Evolutionary conservation across 208 protist species (phyloP), one percentile per base, ranked within the genome.

Genomic region (Wallacemonas collosoma): DNA sequence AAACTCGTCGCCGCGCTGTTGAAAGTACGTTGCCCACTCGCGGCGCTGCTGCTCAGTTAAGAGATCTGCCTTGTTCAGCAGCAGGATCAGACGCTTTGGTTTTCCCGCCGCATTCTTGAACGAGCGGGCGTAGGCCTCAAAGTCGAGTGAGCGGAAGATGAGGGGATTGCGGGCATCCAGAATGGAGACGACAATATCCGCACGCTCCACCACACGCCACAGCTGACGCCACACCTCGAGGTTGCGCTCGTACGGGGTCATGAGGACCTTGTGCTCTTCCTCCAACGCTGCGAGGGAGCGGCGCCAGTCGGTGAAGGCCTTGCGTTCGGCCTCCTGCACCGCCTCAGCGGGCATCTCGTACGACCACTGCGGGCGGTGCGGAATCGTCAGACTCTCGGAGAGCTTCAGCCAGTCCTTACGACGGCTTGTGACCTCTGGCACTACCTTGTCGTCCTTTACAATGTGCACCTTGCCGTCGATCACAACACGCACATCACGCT

Each of bases 211-310:
- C 45, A 99, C 98, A 36, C 99, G 91, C 98, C 99, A 99, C 44
- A 99, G 88, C 86, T 99, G 99, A 41, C 98, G 88, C 99, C 99
- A 99, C 26, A 99, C 97, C 80, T 99, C 98, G 7, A 99, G 58
- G 83, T 99, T 99, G 76, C 98, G 98, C 87, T 99, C 99, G 75
- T 99, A 99, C 36, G 98, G 99, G 39, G 98, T 99, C 67, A 99
- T 76, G 40, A 95, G 57, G 6, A 98, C 72, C 71, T 95, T 82
- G 67, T 98, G 86, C 53, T 98, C 77, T 75, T 99, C 93, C 77
- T 99, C 98, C 38, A 99, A 44, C 57, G 77, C 54, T 47, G 95
- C 81, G 38, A 98, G 78, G 17, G 71, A 79, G 56, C 91, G 89
- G 69, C 95, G 88, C 95, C 97, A 98, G 64, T 96, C 82, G 36